Percentiles rank a stretch among this genome's conserved stretches.
Conservation (phyloP, 2,329 filamentous ascomycete genomes). For the Helminthosporium solani region DNA sequence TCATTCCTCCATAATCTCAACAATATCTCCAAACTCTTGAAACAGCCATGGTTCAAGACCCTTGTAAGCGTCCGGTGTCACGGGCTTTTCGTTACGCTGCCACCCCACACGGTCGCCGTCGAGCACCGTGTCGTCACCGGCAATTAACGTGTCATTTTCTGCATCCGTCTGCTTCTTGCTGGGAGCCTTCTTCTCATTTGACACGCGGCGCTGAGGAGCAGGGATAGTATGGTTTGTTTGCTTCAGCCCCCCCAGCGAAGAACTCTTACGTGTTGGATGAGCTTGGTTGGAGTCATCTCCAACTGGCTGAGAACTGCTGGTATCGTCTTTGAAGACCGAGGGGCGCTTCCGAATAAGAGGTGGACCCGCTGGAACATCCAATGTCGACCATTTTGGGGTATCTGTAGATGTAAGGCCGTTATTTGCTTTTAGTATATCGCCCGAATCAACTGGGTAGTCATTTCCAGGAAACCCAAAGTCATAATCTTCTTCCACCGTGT, state of each 20-base stretch:
- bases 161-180: background rate
- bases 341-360: slow-evolving; percentile 5
- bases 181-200: background rate
- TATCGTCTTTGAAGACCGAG: slow-evolving; percentile 18
- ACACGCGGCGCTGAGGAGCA: background rate
- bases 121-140: background rate
- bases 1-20: slow-evolving; percentile 36
- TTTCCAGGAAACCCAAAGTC: slow-evolving; percentile 8
- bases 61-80: slow-evolving; percentile 26
- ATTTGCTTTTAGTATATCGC: background rate
- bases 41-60: slow-evolving; percentile 43
- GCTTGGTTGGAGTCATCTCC: slow-evolving; percentile 4
- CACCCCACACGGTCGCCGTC: background rate
- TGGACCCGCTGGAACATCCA: slow-evolving; percentile 4
- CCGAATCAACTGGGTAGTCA: slow-evolving; percentile 8
- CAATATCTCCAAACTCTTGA: slow-evolving; percentile 42
- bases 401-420: background rate
- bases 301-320: slow-evolving; percentile 6
- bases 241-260: slow-evolving; percentile 2
- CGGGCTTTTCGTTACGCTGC: background rate
- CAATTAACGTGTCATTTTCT: background rate
- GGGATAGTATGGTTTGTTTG: background rate
- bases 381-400: background rate
- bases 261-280: slow-evolving; percentile 2
- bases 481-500: slow-evolving; percentile 3